Percentiles rank a stretch among this genome's conserved stretches.
phyloP scores from a whole-genome alignment of 108 stramenopile species.

The Pseudonitzschia delicatissima region DNA sequence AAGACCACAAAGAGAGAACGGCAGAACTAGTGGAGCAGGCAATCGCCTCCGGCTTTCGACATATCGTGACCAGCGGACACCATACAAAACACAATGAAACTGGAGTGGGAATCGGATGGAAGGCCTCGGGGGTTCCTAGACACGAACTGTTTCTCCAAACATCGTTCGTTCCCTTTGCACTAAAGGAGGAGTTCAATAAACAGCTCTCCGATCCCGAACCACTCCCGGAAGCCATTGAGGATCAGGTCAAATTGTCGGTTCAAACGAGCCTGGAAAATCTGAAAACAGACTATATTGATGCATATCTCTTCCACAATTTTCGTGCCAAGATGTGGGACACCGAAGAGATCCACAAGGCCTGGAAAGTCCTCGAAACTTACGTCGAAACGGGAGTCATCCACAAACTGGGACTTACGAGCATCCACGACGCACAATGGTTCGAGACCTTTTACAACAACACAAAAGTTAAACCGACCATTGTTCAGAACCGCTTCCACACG shows the following conservation, averaged over 20 bases:
- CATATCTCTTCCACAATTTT: constrained; percentile 45
- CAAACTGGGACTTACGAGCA: constrained; percentile 38
- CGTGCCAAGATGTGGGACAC: constrained; percentile 34
- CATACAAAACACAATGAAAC: constrained; percentile 40
- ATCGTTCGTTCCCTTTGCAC: constrained; percentile 29
- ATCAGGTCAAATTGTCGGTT: constrained; percentile 37
- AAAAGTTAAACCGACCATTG: constrained; percentile 33
- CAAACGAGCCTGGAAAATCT: constrained; percentile 32
- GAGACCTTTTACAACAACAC: constrained; percentile 14
- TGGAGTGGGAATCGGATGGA: constrained; percentile 43
- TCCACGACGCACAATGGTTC: constrained; percentile 35
- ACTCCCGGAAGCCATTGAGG: constrained; percentile 20
- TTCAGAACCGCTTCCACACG: constrained; percentile 45
- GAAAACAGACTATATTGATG: constrained; percentile 37
- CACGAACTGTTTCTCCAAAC: constrained; percentile 43
- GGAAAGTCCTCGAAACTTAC: constrained; percentile 37
- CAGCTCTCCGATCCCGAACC: not conserved
- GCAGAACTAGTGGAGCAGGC: constrained; percentile 27
- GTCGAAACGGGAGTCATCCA: constrained; percentile 33
- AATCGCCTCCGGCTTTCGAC: constrained; percentile 35
- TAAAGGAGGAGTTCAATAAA: not conserved
- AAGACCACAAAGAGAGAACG: constrained; percentile 22
- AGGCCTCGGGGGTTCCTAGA: constrained; percentile 21
- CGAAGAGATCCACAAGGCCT: constrained; percentile 31
- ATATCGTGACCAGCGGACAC: constrained; percentile 42